Percentiles rank a stretch among this genome's conserved stretches.
phyloP scores from a whole-genome alignment of 2,329 filamentous ascomycete species.

The Scedosporium aurantiacum region DNA sequence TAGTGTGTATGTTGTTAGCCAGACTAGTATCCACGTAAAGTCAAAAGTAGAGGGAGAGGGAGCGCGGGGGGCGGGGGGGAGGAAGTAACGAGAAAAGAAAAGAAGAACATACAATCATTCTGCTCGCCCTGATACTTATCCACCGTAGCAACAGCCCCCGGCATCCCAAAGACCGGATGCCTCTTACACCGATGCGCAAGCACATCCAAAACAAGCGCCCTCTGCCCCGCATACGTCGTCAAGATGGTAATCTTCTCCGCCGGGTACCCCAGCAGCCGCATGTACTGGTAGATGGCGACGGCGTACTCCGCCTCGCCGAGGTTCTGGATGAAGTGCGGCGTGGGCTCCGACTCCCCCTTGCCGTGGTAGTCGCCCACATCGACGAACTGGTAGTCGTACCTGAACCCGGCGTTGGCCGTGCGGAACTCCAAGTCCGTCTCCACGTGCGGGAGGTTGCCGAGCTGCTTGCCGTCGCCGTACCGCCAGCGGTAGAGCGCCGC shows the following conservation, averaged over 20 bases:
- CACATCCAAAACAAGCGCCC: conserved; percentile 79
- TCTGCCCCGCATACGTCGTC: conserved; percentile 87
- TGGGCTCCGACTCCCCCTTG: conserved; percentile 76
- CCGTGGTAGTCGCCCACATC: conserved; percentile 90
- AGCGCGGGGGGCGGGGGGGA: background rate
- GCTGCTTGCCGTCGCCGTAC: conserved; percentile 65
- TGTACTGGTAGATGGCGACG: conserved; percentile 92
- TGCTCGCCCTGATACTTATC: conserved; percentile 99
- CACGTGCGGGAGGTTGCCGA: conserved; percentile 71
- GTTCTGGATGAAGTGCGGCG: conserved; percentile 92
- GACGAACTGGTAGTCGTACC: conserved; percentile 93
- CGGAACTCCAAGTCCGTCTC: conserved; percentile 59
- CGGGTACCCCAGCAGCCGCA: conserved; percentile 90
- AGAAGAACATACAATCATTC: conserved; percentile 75
- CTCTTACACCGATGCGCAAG: conserved; percentile 71
- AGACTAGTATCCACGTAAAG: background rate
- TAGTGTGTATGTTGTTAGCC: conserved; percentile 12
- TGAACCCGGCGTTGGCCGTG: conserved; percentile 80
- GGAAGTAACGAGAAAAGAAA: background rate
- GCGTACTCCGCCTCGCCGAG: conserved; percentile 94
- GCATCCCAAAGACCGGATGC: conserved; percentile 78
- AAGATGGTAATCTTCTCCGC: conserved; percentile 75
- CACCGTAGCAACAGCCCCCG: conserved; percentile 82
- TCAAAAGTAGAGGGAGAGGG: conserved; percentile 8
- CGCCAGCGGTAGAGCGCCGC: conserved; percentile 90